Percentiles rank a stretch among this genome's conserved stretches.
phyloP scores from a whole-genome alignment of 2,329 filamentous ascomycete genomes.

The Kalaharituber pfeilii region DNA sequence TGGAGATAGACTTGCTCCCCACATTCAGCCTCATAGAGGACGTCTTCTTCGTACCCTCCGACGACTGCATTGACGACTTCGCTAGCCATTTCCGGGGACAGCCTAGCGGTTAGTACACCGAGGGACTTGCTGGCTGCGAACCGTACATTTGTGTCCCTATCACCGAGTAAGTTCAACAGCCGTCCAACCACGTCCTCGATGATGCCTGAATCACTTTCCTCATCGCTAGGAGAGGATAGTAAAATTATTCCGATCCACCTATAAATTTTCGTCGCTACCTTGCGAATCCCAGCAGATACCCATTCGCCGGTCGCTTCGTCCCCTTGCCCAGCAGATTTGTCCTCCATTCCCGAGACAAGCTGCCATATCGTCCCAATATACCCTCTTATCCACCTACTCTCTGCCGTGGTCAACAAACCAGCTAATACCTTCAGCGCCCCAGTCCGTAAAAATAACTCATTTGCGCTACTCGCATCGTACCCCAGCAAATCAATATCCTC shows the following conservation, averaged over 20 bases:
- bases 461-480: conserved; percentile 19
- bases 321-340: conserved; percentile 3
- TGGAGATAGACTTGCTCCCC: conserved; percentile 40
- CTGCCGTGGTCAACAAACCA: conserved; percentile 19
- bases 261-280: conserved; percentile 16
- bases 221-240: not conserved
- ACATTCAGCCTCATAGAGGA: conserved; percentile 35
- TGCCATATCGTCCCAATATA: conserved; percentile 8
- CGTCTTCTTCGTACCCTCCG: conserved; percentile 45
- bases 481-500: not conserved
- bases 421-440: conserved; percentile 17
- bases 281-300: conserved; percentile 12
- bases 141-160: conserved; percentile 80
- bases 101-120: conserved; percentile 64
- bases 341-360: conserved; percentile 9
- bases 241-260: conserved; percentile 15
- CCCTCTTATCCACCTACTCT: conserved; percentile 5
- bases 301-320: conserved; percentile 6
- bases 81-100: conserved; percentile 62
- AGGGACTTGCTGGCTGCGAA: conserved; percentile 84
- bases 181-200: conserved; percentile 70
- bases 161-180: conserved; percentile 58
- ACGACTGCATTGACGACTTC: conserved; percentile 80
- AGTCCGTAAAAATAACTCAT: conserved; percentile 19
- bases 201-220: conserved; percentile 31